These are phyloP conservation scores for Colletotrichum sp. DNA, from an alignment of 2,329 filamentous ascomycete genomes.

Conservation along the genomic window DNA sequence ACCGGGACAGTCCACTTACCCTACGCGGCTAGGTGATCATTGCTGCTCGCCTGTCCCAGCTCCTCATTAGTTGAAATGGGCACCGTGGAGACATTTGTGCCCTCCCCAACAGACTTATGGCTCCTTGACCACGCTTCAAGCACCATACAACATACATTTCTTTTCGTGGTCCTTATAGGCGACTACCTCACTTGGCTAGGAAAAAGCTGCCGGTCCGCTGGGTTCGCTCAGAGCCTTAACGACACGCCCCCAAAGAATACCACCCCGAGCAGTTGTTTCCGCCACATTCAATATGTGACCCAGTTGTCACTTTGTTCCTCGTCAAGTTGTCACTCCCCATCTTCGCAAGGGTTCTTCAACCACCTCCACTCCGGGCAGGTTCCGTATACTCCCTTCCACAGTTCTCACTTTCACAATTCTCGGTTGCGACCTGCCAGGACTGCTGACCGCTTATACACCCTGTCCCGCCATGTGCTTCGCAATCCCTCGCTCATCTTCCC, in stretches of 20 bases:
- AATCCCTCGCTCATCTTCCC: background rate
- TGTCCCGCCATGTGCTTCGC: background rate
- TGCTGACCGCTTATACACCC: background rate
- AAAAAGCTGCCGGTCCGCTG: background rate
- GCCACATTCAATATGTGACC: background rate
- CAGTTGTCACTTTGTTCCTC: background rate
- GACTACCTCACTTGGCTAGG: background rate
- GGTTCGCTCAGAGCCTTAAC: background rate
- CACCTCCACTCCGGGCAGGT: background rate
- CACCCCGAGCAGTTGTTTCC: background rate
- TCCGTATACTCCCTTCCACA: background rate
- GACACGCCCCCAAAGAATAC: background rate
- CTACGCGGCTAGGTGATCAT: background rate
- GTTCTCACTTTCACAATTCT: background rate
- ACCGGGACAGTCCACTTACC: background rate
- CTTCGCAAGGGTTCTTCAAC: background rate
- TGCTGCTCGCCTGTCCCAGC: background rate
- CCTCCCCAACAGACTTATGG: background rate
- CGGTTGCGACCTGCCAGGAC: background rate
- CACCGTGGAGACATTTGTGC: background rate
- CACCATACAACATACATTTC: slow-evolving; percentile 12
- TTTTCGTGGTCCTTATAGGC: background rate
- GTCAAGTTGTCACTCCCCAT: background rate
- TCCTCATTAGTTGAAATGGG: background rate
- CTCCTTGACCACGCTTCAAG: slow-evolving; percentile 30